These are phyloP conservation scores for Xylaria sp. DNA, from an alignment of 2,329 filamentous ascomycete genomes.

Conservation along the genomic window DNA sequence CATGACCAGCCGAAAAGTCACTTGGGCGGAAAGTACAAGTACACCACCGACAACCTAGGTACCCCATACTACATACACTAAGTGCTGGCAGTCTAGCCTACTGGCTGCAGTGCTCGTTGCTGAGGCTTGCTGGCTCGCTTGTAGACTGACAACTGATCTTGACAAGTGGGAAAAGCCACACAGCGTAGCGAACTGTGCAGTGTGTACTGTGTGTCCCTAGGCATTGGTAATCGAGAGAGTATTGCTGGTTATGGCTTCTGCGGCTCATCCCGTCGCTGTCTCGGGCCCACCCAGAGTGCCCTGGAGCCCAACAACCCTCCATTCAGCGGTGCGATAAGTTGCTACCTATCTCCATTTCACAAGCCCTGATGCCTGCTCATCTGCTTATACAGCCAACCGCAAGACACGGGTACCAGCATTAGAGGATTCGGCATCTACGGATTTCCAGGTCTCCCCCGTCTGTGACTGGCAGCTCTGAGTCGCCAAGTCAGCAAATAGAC, in stretches of 20 bases:
- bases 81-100: background rate
- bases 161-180: background rate
- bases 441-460: conserved; percentile 4
- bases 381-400: background rate
- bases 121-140: conserved; percentile 27
- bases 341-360: conserved; percentile 4
- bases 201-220: background rate
- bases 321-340: conserved; percentile 13
- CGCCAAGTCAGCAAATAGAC: background rate
- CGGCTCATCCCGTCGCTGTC: conserved; percentile 26
- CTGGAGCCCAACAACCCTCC: conserved; percentile 7
- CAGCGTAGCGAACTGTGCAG: background rate
- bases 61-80: too few species aligned
- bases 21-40: conserved; percentile 8
- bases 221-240: background rate
- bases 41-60: background rate
- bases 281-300: conserved; percentile 6
- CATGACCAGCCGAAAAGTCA: conserved; percentile 7
- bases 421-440: conserved; percentile 1
- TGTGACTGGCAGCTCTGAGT: background rate
- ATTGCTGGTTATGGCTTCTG: conserved; percentile 13
- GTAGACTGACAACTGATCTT: conserved; percentile 21
- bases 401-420: conserved; percentile 20
- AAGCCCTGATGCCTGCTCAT: background rate
- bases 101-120: conserved; percentile 15